These are phyloP conservation scores for Russula sp. DNA, from an alignment of 768 basidiomycete species.

Conservation along the genomic window DNA sequence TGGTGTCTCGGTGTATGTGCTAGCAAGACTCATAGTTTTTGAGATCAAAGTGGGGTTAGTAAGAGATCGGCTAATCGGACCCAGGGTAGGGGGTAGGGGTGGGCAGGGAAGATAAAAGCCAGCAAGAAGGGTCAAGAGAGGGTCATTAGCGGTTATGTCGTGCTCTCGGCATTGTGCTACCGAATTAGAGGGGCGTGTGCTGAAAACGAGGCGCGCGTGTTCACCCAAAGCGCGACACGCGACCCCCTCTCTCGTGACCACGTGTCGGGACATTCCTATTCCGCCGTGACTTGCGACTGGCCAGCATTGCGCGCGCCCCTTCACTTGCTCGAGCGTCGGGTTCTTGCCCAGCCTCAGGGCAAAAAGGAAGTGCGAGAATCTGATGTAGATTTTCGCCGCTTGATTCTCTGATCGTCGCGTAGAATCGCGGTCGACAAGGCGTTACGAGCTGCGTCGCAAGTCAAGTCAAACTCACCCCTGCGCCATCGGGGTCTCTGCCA, in stretches of 20 bases:
- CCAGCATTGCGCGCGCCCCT: not conserved
- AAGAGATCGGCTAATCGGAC: not conserved
- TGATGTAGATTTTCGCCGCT: not conserved
- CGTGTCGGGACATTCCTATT: no score
- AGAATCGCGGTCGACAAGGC: not conserved
- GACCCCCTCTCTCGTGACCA: constrained; percentile 4
- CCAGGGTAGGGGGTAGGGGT: not conserved
- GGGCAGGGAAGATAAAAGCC: not conserved
- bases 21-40: constrained; percentile 7
- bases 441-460: not conserved
- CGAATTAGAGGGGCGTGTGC: not conserved
- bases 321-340: no score
- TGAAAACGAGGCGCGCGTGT: not conserved
- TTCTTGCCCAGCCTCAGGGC: not conserved
- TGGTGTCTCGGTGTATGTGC: constrained; percentile 5
- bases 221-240: not conserved
- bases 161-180: not conserved
- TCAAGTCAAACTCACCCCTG: not conserved
- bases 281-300: no score
- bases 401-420: not conserved
- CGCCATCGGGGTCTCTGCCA: not conserved
- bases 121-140: not conserved
- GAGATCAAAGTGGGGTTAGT: not conserved
- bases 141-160: not conserved
- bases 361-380: not conserved